phyloP scores from a whole-genome alignment of 2,329 filamentous ascomycete genomes.

The Nothomitra cinnamomea region DNA sequence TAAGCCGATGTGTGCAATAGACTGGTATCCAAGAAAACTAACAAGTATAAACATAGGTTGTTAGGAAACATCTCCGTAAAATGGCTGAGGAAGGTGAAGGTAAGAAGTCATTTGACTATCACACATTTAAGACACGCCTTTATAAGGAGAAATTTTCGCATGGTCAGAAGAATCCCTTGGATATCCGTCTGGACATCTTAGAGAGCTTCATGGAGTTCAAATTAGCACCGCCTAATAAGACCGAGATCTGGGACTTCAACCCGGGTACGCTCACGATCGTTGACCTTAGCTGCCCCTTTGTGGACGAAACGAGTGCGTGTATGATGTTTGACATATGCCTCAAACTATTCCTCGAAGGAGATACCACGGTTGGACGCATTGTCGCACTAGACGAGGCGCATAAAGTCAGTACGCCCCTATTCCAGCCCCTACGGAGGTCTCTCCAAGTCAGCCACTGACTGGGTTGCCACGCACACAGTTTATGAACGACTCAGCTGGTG shows the following conservation, averaged over 20 bases:
- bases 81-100: neutral
- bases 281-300: constrained; percentile 4
- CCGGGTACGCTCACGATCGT: constrained; percentile 2
- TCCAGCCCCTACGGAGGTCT: neutral
- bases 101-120: neutral
- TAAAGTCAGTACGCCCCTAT: constrained; percentile 3
- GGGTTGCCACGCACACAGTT: neutral
- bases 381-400: constrained; percentile 6
- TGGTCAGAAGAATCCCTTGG: neutral
- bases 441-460: neutral
- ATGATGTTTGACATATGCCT: constrained; percentile 3
- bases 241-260: neutral
- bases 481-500: constrained; percentile 1
- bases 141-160: neutral
- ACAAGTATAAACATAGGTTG: neutral
- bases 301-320: constrained; percentile 3
- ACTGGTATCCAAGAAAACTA: neutral
- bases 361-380: neutral
- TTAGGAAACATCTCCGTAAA: constrained; percentile 1
- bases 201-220: neutral
- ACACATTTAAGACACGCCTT: neutral
- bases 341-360: neutral
- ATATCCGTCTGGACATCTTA: neutral
- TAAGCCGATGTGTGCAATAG: neutral
- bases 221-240: neutral